A percentile compares a stretch with the other conserved stretches of the same genome.
Conservation (phyloP, 2,329 filamentous ascomycete species). For the Blastomyces emzantsi region DNA sequence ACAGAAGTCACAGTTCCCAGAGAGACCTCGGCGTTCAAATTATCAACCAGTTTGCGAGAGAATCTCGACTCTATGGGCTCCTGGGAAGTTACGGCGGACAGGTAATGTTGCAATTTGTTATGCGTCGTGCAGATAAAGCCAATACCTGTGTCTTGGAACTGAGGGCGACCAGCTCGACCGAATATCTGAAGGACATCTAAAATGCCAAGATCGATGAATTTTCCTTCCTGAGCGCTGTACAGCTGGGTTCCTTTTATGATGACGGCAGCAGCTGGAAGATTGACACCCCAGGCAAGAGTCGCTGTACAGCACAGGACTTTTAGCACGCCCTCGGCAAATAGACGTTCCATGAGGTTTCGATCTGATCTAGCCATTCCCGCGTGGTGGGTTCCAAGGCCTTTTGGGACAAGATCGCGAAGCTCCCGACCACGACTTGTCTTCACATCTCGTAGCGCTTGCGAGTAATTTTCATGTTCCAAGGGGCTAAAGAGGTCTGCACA, state of each 20-base stretch:
- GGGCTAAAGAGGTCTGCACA: conserved; percentile 79
- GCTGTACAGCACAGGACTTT: conserved; percentile 98
- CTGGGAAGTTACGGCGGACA: conserved; percentile 88
- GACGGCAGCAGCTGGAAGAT: conserved; percentile 90
- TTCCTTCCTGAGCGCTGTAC: conserved; percentile 92
- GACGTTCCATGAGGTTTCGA: conserved; percentile 86
- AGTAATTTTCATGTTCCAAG: conserved; percentile 65
- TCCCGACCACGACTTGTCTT: conserved; percentile 78
- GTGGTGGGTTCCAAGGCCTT: conserved; percentile 91
- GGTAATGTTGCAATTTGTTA: conserved; percentile 86
- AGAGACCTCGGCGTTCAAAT: conserved; percentile 89
- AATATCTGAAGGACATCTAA: conserved; percentile 97
- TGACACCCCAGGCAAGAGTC: conserved; percentile 97
- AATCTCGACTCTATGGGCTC: conserved; percentile 97
- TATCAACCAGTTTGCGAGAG: conserved; percentile 87
- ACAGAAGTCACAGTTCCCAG: conserved; percentile 93
- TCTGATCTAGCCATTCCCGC: conserved; percentile 94
- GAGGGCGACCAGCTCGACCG: conserved; percentile 91
- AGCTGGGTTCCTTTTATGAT: conserved; percentile 97
- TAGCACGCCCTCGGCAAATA: conserved; percentile 86
- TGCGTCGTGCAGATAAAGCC: conserved; percentile 96
- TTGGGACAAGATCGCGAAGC: conserved; percentile 76
- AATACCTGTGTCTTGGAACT: conserved; percentile 95
- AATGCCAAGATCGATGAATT: conserved; percentile 93
- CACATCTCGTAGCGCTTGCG: conserved; percentile 71